Evolutionary conservation across 2,329 filamentous ascomycete genomes (phyloP), one percentile per base, ranked within the genome.

Genomic region (Apiospora kogelbergensis): DNA sequence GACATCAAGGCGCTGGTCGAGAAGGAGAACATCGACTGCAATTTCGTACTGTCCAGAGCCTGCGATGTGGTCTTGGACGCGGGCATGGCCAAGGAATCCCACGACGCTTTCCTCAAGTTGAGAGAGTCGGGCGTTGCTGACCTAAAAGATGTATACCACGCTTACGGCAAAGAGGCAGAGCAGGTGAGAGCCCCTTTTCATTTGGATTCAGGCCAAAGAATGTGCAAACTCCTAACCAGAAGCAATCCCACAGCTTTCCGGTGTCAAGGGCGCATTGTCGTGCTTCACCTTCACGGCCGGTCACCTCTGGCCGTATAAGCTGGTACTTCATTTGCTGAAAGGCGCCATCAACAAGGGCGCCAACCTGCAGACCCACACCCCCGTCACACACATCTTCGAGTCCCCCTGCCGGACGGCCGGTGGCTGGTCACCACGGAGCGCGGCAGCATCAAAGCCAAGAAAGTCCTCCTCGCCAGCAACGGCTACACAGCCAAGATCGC

Each of bases 401-500:
- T 65, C 68, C 6, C 17, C 1, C 66, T 70, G 42, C 66, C 71
- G 2, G 69, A 71, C 20, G 72, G 74, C 6, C 45, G 68, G 2
- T 87, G 84, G 79, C 80, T 74, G 0, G 77, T 89, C 1, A 75
- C 81, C 7, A 91, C 89, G 1, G 76, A 81, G 0, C 84, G 89
- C 40, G 90, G 90, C 17, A 76, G 69, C 0, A 84, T 91, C 69
- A 74, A 72, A 5, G 81, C 90, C 2, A 81, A 80, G 26, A 85
- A 84, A 42, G 81, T 81, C 6, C 69, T 81, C 3, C 74, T 76
- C 53, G 79, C 80, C 26, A 80, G 75, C 37, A 81, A 81, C 67
- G 79, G 67, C 20, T 81, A 81, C 65, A 77, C 77, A 2, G 72
- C 76, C 1, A 72, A 73, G 1, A 66, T 81, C 6, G 69, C 79